A percentile compares a stretch with the other conserved stretches of the same genome.
Evolutionary conservation across 192 early-diverging fungal genomes (phyloP).

Genomic region (Backusella liffmaniae): DNA sequence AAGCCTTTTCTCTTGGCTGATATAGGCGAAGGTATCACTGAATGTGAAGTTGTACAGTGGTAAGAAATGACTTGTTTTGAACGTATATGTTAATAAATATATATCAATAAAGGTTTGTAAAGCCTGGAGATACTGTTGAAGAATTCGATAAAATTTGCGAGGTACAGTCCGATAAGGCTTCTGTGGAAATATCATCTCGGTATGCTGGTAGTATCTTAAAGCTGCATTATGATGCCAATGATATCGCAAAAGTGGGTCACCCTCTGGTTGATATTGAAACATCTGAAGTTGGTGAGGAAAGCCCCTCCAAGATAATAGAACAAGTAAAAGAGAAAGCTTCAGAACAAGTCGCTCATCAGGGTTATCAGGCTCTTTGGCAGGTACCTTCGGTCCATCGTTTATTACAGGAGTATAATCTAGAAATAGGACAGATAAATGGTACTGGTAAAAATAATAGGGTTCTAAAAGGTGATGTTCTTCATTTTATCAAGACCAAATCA

Average conservation of each 20-base stretch:
- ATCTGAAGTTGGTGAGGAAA: constrained; percentile 16
- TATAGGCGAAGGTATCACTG: constrained; percentile 98
- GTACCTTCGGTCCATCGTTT: constrained; percentile 91
- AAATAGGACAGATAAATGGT: constrained; percentile 70
- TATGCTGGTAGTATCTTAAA: constrained; percentile 84
- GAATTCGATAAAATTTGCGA: constrained; percentile 97
- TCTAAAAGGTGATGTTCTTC: constrained; percentile 86
- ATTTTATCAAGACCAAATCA: constrained; percentile 35
- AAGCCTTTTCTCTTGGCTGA: constrained; percentile 89
- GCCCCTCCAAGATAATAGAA: not conserved
- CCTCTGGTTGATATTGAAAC: constrained; percentile 60
- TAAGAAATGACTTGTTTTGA: constrained; percentile 28
- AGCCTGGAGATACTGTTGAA: constrained; percentile 82
- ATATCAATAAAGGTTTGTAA: constrained; percentile 74
- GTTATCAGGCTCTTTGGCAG: constrained; percentile 47
- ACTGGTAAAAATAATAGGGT: constrained; percentile 84
- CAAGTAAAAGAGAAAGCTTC: not conserved
- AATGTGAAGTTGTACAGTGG: constrained; percentile 98
- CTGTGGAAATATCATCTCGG: constrained; percentile 97
- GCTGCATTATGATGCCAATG: constrained; percentile 80
- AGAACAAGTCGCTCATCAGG: not conserved
- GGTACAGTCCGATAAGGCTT: constrained; percentile 97
- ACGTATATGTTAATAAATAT: not conserved
- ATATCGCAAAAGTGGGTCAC: constrained; percentile 89
- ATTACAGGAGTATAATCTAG: constrained; percentile 76